A percentile compares a stretch with the other conserved stretches of the same genome.
These are phyloP conservation scores for Daldinia sp. DNA, from an alignment of 2,329 filamentous ascomycete genomes.

Conservation along the genomic window DNA sequence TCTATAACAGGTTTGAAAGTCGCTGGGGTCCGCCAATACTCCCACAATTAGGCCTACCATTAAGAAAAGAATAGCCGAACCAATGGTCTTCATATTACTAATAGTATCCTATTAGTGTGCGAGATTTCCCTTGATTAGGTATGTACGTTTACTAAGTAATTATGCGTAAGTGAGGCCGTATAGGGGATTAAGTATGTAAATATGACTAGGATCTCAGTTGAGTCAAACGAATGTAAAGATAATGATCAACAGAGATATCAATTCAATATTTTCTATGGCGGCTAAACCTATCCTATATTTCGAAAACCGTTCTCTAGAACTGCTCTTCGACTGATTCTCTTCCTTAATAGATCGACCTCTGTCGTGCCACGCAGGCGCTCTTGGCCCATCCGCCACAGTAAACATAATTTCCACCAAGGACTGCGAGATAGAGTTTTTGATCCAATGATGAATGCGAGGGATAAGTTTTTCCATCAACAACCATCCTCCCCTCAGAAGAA, in stretches of 20 bases:
- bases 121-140: neutral
- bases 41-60: neutral
- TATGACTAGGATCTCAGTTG: neutral
- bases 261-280: neutral
- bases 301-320: neutral
- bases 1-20: conserved; percentile 24
- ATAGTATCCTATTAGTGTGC: neutral
- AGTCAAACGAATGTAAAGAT: neutral
- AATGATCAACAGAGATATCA: neutral
- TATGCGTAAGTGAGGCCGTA: neutral
- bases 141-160: neutral
- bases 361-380: neutral
- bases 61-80: neutral
- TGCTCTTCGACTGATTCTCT: neutral
- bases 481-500: neutral
- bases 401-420: neutral
- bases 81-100: conserved; percentile 6
- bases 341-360: neutral
- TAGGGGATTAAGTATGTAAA: neutral
- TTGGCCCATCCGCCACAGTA: neutral
- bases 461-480: neutral
- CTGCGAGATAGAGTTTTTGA: neutral
- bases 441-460: neutral
- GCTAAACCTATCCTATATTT: neutral
- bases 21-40: conserved; percentile 8